Evolutionary conservation across 805 yeast genomes (phyloP).

Genomic region (Candida vartiovaarae): DNA sequence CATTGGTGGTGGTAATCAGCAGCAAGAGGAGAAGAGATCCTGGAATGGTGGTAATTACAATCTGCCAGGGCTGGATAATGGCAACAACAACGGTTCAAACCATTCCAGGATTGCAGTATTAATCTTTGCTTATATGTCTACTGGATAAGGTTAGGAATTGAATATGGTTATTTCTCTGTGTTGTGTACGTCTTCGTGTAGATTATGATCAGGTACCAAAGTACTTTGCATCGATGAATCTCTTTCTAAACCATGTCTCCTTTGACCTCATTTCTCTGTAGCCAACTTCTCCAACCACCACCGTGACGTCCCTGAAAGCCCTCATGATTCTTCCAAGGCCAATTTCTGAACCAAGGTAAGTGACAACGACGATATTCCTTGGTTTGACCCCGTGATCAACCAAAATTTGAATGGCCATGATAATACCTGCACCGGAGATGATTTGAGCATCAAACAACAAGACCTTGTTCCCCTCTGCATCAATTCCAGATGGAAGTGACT

Average conservation of each 20-base stretch:
- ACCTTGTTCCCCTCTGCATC: constrained; percentile 32
- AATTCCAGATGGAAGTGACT: constrained; percentile 50
- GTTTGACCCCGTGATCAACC: constrained; percentile 66
- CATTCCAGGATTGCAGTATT: constrained; percentile 13
- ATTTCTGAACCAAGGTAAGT: constrained; percentile 71
- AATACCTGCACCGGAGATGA: constrained; percentile 88
- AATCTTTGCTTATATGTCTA: not conserved
- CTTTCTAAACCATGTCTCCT: constrained; percentile 53
- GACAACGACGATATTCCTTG: constrained; percentile 58
- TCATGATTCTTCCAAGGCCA: constrained; percentile 64
- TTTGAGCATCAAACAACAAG: constrained; percentile 77
- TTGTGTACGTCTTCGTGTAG: not conserved
- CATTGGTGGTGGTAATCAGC: constrained; percentile 12
- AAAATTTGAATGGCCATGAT: constrained; percentile 91
- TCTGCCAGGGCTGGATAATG: constrained; percentile 6
- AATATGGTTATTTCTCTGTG: not conserved
- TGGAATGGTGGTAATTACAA: not conserved
- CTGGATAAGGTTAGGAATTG: not conserved
- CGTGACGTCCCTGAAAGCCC: constrained; percentile 58
- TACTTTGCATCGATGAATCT: constrained; percentile 72
- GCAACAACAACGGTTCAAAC: not conserved
- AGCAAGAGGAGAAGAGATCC: not conserved
- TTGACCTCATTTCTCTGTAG: constrained; percentile 36
- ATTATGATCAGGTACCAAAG: constrained; percentile 50
- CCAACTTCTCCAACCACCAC: constrained; percentile 67